Evolutionary conservation across 208 protist genomes (phyloP), one percentile per base, ranked within the genome.

Genomic region (Porcisia deanei): DNA sequence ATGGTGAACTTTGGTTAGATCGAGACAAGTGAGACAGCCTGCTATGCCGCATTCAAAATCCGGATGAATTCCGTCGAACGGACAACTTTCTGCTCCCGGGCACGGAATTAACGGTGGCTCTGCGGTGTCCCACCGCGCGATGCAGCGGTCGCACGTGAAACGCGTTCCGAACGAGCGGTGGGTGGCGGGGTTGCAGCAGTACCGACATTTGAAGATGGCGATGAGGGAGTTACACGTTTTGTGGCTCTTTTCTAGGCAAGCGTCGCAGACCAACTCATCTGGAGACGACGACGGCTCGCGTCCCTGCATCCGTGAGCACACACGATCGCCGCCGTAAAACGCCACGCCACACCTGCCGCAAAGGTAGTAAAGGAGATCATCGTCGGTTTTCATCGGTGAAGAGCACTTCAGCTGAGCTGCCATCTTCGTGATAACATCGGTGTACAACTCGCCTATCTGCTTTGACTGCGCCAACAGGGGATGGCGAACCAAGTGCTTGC

Each of bases 111-210:
- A 37, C 0, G 85, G 75, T 0, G 90, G 89, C 76, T 97, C 91
- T 3, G 77, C 71, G 41, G 71, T 91, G 63, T 83, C 88, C 91
- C 93, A 97, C 49, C 80, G 84, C 30, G 71, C 71, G 20, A 90
- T 78, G 75, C 93, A 97, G 16, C 82, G 74, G 16, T 97, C 87
- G 79, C 93, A 97, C 71, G 91, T 65, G 72, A 94, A 94, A 8
- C 91, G 88, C n/a, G 85, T 95, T 14, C 85, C 93, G 72, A 97
- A 95, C 12, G 88, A 97, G 30, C 88, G 83, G 45, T 95, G 85
- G 16, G 91, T 95, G 10, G 93, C 93, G 3, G 90, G 91, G 76
- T 95, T 97, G 73, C 93, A 97, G 76, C 93, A 97, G 85, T 95
- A 97, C 20, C 76, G 79, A 73, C 93, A 97, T 72, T 97, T 97